phyloP scores from a whole-genome alignment of 1,139 yeast genomes.

The Yamadazyma dendronema region DNA sequence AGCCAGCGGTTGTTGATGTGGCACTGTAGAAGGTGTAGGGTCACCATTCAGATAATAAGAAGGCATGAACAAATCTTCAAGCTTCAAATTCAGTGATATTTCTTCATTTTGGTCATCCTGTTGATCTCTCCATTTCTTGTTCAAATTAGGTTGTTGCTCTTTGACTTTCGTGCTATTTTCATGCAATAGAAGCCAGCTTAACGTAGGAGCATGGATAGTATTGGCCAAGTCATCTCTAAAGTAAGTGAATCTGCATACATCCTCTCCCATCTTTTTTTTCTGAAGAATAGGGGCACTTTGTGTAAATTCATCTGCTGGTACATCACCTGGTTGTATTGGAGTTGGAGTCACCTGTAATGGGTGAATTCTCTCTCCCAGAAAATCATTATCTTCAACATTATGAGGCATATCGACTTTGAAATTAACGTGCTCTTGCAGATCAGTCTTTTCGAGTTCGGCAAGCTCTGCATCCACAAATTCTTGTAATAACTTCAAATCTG shows the following conservation, averaged over 20 bases:
- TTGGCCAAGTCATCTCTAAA: constrained; percentile 86
- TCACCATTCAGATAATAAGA: constrained; percentile 15
- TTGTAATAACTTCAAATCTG: constrained; percentile 70
- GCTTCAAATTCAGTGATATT: constrained; percentile 10
- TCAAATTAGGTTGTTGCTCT: constrained; percentile 11
- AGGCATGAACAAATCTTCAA: constrained; percentile 34
- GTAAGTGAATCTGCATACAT: constrained; percentile 70
- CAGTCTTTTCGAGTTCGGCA: constrained; percentile 25
- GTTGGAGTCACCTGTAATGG: constrained; percentile 71
- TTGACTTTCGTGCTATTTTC: constrained; percentile 11
- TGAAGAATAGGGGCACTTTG: constrained; percentile 29
- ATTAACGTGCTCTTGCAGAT: constrained; percentile 8
- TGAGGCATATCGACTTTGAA: constrained; percentile 2
- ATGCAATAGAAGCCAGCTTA: constrained; percentile 64
- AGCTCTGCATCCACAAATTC: constrained; percentile 76
- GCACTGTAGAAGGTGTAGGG: background rate
- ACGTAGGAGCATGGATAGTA: constrained; percentile 86
- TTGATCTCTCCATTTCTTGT: constrained; percentile 20
- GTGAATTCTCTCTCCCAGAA: constrained; percentile 20
- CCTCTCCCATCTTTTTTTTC: constrained; percentile 22
- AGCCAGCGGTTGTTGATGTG: background rate
- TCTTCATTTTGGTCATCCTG: constrained; percentile 12
- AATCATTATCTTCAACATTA: constrained; percentile 40
- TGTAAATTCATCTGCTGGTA: constrained; percentile 17
- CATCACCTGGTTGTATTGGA: constrained; percentile 75